These are phyloP conservation scores for Apium graveolens DNA, from an alignment of 129 eudicot genomes.

Conservation along the genomic window DNA sequence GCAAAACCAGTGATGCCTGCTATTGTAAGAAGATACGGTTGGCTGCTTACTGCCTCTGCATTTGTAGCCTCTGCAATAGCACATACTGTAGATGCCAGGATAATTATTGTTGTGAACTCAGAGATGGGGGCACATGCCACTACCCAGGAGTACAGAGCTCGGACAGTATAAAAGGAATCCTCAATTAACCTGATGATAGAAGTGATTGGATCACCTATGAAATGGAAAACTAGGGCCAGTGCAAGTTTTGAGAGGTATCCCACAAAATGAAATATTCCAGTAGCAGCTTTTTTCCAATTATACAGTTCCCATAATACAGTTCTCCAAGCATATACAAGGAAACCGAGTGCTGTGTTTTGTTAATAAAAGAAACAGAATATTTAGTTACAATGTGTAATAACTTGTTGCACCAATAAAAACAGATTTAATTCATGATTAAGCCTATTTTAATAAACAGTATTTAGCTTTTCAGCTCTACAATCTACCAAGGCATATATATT, in stretches of 20 bases:
- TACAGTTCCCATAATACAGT: constrained; percentile 69
- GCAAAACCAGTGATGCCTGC: constrained; percentile 66
- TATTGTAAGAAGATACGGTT: constrained; percentile 56
- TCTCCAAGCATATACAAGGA: constrained; percentile 60
- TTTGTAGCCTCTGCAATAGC: constrained; percentile 66
- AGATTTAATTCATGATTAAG: not conserved
- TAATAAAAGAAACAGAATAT: not conserved
- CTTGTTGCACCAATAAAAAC: not conserved
- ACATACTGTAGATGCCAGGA: constrained; percentile 54
- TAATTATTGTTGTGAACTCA: constrained; percentile 54
- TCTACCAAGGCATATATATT: not conserved
- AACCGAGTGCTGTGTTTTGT: constrained; percentile 38
- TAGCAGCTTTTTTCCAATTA: constrained; percentile 51
- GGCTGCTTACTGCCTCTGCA: constrained; percentile 69
- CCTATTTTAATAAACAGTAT: not conserved
- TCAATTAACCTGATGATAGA: constrained; percentile 38
- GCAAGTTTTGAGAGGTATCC: constrained; percentile 36
- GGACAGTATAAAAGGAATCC: constrained; percentile 40
- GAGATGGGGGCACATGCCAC: constrained; percentile 58
- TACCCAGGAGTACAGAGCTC: constrained; percentile 61
- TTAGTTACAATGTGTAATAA: constrained; percentile 6
- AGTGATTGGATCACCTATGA: constrained; percentile 62
- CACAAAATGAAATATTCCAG: constrained; percentile 22
- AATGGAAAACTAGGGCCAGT: constrained; percentile 52
- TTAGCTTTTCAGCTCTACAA: not conserved